Conservation (phyloP, 2,329 filamentous ascomycete genomes). For the Endoconidiophora polonica region DNA sequence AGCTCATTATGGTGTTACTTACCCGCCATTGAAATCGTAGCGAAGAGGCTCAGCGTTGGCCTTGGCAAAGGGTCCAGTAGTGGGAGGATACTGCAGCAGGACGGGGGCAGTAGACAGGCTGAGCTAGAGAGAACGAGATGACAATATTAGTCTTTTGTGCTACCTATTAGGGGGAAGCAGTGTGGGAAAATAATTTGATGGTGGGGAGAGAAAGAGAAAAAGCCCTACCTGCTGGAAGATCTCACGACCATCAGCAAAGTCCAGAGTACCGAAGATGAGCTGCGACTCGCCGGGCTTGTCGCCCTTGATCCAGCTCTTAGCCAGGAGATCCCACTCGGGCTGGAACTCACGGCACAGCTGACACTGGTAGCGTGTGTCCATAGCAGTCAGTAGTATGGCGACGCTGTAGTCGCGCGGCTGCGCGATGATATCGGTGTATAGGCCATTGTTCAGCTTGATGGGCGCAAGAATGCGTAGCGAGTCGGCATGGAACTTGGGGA, state of each 20-base stretch:
- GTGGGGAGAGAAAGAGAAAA: neutral
- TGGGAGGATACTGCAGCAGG: conserved; percentile 68
- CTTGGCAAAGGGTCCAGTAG: conserved; percentile 61
- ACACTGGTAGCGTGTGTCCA: conserved; percentile 72
- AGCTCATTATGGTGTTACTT: conserved; percentile 19
- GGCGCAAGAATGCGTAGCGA: conserved; percentile 45
- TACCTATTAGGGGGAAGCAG: neutral
- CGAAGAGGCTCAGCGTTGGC: conserved; percentile 51
- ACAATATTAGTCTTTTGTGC: neutral
- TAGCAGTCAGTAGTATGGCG: conserved; percentile 70
- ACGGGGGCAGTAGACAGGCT: conserved; percentile 89
- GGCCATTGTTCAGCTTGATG: conserved; percentile 59
- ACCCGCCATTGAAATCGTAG: conserved; percentile 77
- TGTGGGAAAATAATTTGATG: neutral
- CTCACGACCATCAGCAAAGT: conserved; percentile 70
- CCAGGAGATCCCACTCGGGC: conserved; percentile 80
- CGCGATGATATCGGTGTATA: conserved; percentile 60
- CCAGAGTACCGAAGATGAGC: conserved; percentile 66
- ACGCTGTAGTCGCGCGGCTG: conserved; percentile 70
- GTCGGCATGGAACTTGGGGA: conserved; percentile 53
- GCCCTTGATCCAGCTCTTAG: conserved; percentile 72
- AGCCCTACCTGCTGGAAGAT: conserved; percentile 67
- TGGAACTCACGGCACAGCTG: conserved; percentile 79
- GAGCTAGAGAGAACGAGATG: conserved; percentile 37
- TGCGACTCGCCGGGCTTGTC: conserved; percentile 59